A percentile compares a stretch with the other conserved stretches of the same genome.
Evolutionary conservation across 768 basidiomycete genomes (phyloP).

Genomic region (Lactarius indigo): DNA sequence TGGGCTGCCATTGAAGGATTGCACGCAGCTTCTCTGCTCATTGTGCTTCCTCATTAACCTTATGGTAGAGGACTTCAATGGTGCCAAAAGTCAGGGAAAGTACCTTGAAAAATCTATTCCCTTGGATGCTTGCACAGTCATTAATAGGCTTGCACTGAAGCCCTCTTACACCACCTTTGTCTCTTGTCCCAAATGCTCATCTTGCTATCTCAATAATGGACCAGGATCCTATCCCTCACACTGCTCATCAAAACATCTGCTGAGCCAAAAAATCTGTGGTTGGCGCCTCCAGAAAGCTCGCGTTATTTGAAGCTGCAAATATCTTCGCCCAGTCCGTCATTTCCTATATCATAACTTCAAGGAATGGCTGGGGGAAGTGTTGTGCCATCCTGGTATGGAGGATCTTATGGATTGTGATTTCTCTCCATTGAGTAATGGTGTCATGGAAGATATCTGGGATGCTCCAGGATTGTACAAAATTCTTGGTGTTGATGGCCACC

Average conservation of each 20-base stretch:
- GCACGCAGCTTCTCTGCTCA: background rate
- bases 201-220: slow-evolving; percentile 9
- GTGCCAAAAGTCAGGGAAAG: background rate
- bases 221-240: slow-evolving; percentile 5
- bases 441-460: slow-evolving; percentile 16
- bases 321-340: background rate
- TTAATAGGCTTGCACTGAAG: background rate
- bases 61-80: background rate
- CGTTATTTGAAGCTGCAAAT: background rate
- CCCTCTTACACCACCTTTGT: background rate
- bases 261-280: background rate
- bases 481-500: slow-evolving; percentile 1
- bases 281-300: background rate
- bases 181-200: slow-evolving; percentile 15
- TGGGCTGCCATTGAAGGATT: background rate
- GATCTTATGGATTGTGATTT: background rate
- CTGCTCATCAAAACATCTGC: background rate
- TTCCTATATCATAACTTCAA: slow-evolving; percentile 19
- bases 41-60: background rate
- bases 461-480: background rate
- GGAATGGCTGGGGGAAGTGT: slow-evolving; percentile 6
- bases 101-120: background rate
- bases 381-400: slow-evolving; percentile 13
- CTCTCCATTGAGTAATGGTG: background rate
- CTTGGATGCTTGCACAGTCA: background rate